phyloP scores from a whole-genome alignment of 2,329 filamentous ascomycete genomes.

The Aspergillus sp. region DNA sequence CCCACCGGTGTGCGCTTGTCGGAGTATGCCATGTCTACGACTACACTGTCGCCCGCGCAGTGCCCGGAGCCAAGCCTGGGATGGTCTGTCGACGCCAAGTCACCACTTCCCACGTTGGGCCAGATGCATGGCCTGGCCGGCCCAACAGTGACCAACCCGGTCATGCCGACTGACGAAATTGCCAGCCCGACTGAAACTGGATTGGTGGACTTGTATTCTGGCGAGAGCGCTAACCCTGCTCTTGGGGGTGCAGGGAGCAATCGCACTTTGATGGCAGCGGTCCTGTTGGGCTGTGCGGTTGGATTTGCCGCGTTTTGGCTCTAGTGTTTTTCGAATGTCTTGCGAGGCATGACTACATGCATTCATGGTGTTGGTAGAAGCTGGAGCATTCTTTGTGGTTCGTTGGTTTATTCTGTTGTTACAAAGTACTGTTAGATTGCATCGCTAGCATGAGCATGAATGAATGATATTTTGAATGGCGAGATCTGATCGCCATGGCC shows the following conservation, averaged over 20 bases:
- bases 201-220: not conserved
- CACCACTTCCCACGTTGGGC: slow-evolving; percentile 60
- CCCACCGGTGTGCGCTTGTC: slow-evolving; percentile 59
- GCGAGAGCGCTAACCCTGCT: slow-evolving; percentile 5
- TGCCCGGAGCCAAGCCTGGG: slow-evolving; percentile 62
- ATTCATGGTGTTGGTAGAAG: too few species aligned
- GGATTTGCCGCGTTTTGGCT: slow-evolving; percentile 17
- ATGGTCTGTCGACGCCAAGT: slow-evolving; percentile 65
- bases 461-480: too few species aligned
- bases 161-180: slow-evolving; percentile 5
- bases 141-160: slow-evolving; percentile 2
- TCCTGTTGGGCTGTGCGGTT: slow-evolving; percentile 13
- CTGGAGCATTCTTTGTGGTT: too few species aligned
- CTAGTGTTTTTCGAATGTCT: too few species aligned
- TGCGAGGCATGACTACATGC: too few species aligned
- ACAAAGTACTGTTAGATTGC: too few species aligned
- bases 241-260: slow-evolving; percentile 8
- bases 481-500: too few species aligned
- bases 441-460: too few species aligned
- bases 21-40: slow-evolving; percentile 57
- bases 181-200: slow-evolving; percentile 6
- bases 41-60: slow-evolving; percentile 50
- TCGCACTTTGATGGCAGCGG: slow-evolving; percentile 9
- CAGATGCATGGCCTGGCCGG: slow-evolving; percentile 29
- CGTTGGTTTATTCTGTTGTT: too few species aligned